phyloP scores from a whole-genome alignment of 805 yeast genomes.

The Komagataella kurtzmanii region DNA sequence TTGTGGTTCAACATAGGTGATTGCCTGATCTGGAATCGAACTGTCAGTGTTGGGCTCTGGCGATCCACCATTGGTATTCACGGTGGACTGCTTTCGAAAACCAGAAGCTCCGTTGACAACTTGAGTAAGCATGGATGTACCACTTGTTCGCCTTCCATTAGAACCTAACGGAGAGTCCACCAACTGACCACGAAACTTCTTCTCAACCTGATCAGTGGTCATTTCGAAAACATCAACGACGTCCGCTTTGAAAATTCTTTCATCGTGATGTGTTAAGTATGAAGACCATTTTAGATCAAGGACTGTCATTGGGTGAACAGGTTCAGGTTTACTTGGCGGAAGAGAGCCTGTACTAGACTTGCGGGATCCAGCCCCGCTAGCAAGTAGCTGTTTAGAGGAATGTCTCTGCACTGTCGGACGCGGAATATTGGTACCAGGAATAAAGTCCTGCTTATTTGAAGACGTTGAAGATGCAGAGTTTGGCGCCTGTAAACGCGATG shows the following conservation, averaged over 20 bases:
- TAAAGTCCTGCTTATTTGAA: not conserved
- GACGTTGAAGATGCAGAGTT: not conserved
- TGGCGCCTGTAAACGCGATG: constrained; percentile 4
- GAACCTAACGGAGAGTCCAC: constrained; percentile 49
- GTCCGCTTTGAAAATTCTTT: constrained; percentile 46
- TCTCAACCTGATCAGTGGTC: constrained; percentile 37
- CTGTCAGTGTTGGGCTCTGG: not conserved
- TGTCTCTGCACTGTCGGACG: constrained; percentile 1
- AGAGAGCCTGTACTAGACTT: not conserved
- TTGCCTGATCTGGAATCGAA: not conserved
- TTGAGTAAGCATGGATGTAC: constrained; percentile 22
- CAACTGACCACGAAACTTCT: constrained; percentile 39
- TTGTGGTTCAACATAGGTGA: constrained; percentile 4
- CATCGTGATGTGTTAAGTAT: constrained; percentile 40
- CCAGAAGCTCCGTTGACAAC: constrained; percentile 32
- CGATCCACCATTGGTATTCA: constrained; percentile 9
- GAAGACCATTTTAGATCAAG: constrained; percentile 48
- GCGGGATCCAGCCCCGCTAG: not conserved
- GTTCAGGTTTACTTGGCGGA: constrained; percentile 6
- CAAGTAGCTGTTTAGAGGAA: not conserved
- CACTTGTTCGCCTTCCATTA: constrained; percentile 17
- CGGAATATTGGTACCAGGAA: constrained; percentile 1
- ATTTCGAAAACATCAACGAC: constrained; percentile 32
- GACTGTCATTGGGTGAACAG: constrained; percentile 30
- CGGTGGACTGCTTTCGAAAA: constrained; percentile 13